A percentile compares a stretch with the other conserved stretches of the same genome.
These are phyloP conservation scores for Pleodorina starrii DNA, from an alignment of 139 green algal genomes.

Conservation along the genomic window DNA sequence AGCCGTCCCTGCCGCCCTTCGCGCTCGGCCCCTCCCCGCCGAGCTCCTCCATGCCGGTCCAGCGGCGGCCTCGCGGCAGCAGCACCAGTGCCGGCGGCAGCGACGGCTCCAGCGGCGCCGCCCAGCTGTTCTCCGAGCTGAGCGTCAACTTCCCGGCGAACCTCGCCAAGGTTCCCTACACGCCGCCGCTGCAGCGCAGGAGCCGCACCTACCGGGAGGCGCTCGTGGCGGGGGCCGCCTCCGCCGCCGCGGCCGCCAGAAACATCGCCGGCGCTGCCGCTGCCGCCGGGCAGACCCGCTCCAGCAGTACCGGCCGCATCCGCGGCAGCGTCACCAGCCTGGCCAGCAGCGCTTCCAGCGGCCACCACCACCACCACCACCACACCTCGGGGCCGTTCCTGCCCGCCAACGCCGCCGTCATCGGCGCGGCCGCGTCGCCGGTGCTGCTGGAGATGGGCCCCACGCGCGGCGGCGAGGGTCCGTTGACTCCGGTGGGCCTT, in stretches of 20 bases:
- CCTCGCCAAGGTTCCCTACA: too few species aligned
- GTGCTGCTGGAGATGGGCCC: slow-evolving; percentile 36
- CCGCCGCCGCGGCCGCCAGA: background rate
- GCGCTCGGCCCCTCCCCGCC: background rate
- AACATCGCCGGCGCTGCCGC: too few species aligned
- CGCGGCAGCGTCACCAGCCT: background rate
- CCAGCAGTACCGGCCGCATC: background rate
- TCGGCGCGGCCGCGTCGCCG: background rate
- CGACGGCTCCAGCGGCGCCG: background rate
- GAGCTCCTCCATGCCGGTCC: background rate
- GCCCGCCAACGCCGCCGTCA: slow-evolving; percentile 12
- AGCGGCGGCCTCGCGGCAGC: background rate
- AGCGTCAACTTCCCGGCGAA: too few species aligned
- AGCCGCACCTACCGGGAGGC: slow-evolving; percentile 15
- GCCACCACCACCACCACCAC: background rate
- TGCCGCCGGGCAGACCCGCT: background rate
- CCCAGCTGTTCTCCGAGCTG: too few species aligned
- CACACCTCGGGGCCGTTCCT: slow-evolving; percentile 21
- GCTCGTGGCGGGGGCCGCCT: background rate
- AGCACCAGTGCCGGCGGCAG: background rate
- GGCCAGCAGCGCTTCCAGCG: background rate
- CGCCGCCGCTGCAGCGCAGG: too few species aligned
- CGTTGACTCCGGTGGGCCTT: slow-evolving; percentile 28
- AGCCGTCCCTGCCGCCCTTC: too few species aligned
- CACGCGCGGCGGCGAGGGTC: background rate